Evolutionary conservation across 805 yeast genomes (phyloP).

Genomic region (Candida piceae): DNA sequence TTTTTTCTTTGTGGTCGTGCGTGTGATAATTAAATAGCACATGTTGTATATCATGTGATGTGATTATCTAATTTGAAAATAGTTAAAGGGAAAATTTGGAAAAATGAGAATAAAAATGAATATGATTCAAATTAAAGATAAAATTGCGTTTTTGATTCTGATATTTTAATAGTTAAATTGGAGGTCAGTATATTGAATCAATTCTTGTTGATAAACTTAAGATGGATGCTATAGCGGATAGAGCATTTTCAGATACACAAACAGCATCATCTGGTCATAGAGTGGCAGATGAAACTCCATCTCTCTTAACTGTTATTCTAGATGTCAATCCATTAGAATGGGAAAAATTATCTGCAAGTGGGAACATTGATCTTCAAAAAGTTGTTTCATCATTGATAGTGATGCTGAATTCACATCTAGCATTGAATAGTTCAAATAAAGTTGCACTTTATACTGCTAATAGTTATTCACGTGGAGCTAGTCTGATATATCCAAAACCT

Average conservation of each 20-base stretch:
- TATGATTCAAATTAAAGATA: too few species aligned
- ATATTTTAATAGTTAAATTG: too few species aligned
- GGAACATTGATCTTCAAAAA: conserved; percentile 46
- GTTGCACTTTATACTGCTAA: conserved; percentile 80
- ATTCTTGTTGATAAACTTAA: not conserved
- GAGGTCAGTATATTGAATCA: too few species aligned
- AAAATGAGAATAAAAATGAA: too few species aligned
- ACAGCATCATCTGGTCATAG: conserved; percentile 13
- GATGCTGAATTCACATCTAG: conserved; percentile 80
- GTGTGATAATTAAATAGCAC: too few species aligned
- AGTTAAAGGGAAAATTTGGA: too few species aligned
- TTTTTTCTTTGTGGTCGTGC: too few species aligned
- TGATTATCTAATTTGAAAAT: too few species aligned
- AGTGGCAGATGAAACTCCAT: conserved; percentile 63
- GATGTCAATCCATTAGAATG: conserved; percentile 76
- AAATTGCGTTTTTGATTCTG: too few species aligned
- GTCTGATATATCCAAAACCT: conserved; percentile 59
- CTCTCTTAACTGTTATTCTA: conserved; percentile 69
- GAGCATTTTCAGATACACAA: conserved; percentile 37
- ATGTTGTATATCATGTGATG: too few species aligned
- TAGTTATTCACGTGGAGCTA: conserved; percentile 50
- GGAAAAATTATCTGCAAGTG: conserved; percentile 39
- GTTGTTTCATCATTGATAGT: conserved; percentile 65
- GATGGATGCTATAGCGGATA: conserved; percentile 69
- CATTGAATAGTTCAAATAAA: conserved; percentile 77